Evolutionary conservation across 2,329 filamentous ascomycete species (phyloP), one percentile per base, ranked within the genome.

Genomic region (Chaetomium olivaceum): DNA sequence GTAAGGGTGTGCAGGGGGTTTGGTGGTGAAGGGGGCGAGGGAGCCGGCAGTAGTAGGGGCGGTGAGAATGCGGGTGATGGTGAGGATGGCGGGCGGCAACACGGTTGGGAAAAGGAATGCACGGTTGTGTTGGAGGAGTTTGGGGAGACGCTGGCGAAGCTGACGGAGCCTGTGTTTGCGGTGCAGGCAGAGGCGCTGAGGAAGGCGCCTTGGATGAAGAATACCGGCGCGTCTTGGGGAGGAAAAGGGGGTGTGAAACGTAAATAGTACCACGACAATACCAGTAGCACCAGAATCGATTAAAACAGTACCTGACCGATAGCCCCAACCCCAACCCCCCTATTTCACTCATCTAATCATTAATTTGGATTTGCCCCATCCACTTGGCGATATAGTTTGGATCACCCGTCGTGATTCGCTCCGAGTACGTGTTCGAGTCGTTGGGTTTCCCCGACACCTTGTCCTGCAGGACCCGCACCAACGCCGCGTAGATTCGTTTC

Each of bases 1-100:
- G 68, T 0, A 72, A 76, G 33, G 82, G 80, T 0, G 39, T 54
- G 16, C 4, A 85, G 80, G 80, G 6, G 85, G 79, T 79, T 74
- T 66, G 36, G 46, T 66, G 0, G 74, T 77, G 3, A 83, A 62
- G 74, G 71, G 2, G 19, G 43, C 19, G 31, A 14, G 23, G 66
- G 67, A 29, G 27, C 6, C 0, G 73, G 77, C 2, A 72, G 75
- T 6, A 73, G 75, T 9, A 69, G 67, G 11, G 21, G 59, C 2
- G 61, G 58, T 16, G 51, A 55, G 8, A 68, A 60, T 29, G 14
- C 52, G 50, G 27, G 21, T 50, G 27, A 21, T 43, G 54, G 39
- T 21, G 33, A 36, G 9, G 9, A 36, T 12, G 33, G 33, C 9
- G 33, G 11, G 33, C 33, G 33, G 33, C 1, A 12, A 9, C 9